Evolutionary conservation across 1,284 basidiomycete species (phyloP).

Genomic region (Boletus smithii): DNA sequence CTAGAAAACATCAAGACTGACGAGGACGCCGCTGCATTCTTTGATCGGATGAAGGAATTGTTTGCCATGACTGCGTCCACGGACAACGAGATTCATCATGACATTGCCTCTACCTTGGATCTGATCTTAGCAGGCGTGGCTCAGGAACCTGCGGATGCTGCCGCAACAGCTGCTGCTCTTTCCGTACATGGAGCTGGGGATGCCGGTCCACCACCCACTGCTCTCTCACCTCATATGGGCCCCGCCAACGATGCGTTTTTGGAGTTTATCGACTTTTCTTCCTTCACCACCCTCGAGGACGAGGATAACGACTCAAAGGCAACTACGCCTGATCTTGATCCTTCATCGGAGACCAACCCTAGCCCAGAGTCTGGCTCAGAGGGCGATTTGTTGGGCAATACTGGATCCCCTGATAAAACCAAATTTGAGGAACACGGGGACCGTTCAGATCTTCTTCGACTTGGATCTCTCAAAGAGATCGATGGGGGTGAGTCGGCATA

Average conservation of each 20-base stretch:
- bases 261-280: constrained; percentile 66
- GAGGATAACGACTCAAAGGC: constrained; percentile 62
- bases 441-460: constrained; percentile 48
- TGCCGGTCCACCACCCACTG: constrained; percentile 33
- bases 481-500: constrained; percentile 73
- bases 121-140: constrained; percentile 57
- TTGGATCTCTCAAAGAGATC: constrained; percentile 64
- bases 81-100: constrained; percentile 45
- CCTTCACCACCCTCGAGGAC: constrained; percentile 52
- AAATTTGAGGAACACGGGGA: constrained; percentile 47
- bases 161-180: constrained; percentile 36
- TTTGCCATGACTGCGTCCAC: constrained; percentile 49
- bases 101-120: constrained; percentile 59
- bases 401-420: constrained; percentile 36
- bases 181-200: constrained; percentile 28
- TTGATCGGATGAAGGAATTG: constrained; percentile 60
- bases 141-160: constrained; percentile 36
- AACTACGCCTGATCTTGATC: constrained; percentile 66
- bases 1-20: constrained; percentile 60
- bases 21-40: constrained; percentile 59
- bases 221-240: constrained; percentile 39
- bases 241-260: constrained; percentile 29
- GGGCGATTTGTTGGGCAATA: constrained; percentile 41
- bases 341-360: constrained; percentile 67
- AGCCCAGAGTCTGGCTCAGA: constrained; percentile 75